phyloP scores from a whole-genome alignment of 2,329 filamentous ascomycete genomes.

The Microdochium nivale region DNA sequence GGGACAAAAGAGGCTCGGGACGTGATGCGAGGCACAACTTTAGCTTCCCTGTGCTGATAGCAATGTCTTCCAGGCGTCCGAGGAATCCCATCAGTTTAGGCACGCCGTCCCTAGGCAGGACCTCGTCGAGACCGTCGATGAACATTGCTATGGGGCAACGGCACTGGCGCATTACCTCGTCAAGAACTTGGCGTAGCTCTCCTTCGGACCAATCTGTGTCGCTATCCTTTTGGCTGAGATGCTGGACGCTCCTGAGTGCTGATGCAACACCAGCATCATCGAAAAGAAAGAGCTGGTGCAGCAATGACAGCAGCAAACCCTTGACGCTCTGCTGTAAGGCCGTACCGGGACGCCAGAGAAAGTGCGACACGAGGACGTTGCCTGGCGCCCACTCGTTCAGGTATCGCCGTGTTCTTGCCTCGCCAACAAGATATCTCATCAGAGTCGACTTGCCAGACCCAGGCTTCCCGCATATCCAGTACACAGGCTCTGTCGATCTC shows the following conservation, averaged over 20 bases:
- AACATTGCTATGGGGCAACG: not conserved
- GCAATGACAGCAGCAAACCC: not conserved
- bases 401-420: not conserved
- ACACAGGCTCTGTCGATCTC: not conserved
- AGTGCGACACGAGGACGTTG: not conserved
- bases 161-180: not conserved
- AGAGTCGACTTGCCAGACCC: not conserved
- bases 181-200: not conserved
- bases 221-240: not conserved
- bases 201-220: not conserved
- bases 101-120: not conserved
- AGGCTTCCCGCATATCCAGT: not conserved
- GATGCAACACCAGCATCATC: not conserved
- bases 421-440: not conserved
- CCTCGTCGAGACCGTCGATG: not conserved
- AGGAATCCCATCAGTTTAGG: not conserved
- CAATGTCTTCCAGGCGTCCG: not conserved
- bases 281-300: not conserved
- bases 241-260: not conserved
- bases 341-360: not conserved
- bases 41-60: not conserved
- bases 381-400: not conserved
- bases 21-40: not conserved
- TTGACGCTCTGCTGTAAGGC: not conserved
- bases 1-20: not conserved